phyloP scores from a whole-genome alignment of 305 asterid species.

The Coffea humblotiana region DNA sequence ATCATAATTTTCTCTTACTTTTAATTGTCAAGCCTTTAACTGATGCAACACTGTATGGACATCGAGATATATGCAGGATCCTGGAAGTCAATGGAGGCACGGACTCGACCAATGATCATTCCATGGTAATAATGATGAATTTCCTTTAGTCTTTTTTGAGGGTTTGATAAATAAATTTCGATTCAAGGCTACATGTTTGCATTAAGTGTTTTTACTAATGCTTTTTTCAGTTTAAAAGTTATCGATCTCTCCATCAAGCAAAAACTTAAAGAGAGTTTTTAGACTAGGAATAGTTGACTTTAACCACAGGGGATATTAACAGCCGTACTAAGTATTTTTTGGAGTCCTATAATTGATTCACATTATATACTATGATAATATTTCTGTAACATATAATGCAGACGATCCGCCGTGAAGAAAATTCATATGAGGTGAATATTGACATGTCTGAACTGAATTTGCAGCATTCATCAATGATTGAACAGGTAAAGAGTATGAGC shows the following conservation, averaged over 20 bases:
- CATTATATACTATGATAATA: not conserved
- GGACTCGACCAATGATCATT: conserved; percentile 21
- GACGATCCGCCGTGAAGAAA: conserved; percentile 51
- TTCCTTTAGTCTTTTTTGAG: not conserved
- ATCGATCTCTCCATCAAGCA: not conserved
- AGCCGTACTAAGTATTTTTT: too few relatives aligned
- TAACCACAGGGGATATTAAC: not conserved
- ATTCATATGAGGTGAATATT: conserved; percentile 45
- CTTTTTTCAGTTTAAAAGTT: not conserved
- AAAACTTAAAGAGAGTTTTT: not conserved
- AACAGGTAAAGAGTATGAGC: conserved; percentile 33
- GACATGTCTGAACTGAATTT: conserved; percentile 57
- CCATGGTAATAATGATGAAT: conserved; percentile 39
- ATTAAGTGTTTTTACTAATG: not conserved
- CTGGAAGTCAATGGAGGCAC: not conserved
- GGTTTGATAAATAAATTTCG: not conserved
- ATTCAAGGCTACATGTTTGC: not conserved
- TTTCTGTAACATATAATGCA: conserved; percentile 23
- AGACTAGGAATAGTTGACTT: not conserved
- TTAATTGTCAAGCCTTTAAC: conserved; percentile 47
- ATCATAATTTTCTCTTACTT: conserved; percentile 9
- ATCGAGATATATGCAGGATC: conserved; percentile 62
- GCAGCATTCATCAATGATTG: conserved; percentile 36
- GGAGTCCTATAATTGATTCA: not conserved
- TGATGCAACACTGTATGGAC: conserved; percentile 57